Base-by-base conservation (phyloP, 2,329 filamentous ascomycete genomes). In the Acarospora socialis region DNA sequence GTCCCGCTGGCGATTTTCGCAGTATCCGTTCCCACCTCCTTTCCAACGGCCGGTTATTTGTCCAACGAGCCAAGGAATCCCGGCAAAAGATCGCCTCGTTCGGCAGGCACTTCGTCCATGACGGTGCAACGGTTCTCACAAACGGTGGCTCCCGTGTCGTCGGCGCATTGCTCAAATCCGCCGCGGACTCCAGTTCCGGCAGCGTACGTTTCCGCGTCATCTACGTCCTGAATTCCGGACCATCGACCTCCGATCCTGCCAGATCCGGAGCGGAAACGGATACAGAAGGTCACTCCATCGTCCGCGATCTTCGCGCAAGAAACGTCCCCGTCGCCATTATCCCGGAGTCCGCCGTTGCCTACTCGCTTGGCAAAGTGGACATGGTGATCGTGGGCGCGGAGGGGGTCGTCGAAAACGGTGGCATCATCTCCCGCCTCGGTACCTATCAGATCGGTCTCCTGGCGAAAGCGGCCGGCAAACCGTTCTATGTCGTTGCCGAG, bases 371-470 rank as follows among this genome's bases (percentile, higher is more conserved):
- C 10, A 74, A 73, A 51, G 77, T 90, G 9, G 73, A 83, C 32
- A 70, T 70, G 51, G 66, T 73, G 12, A 72, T 77, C 41, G 69
- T 76, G 1, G 73, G 73, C 26, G 59, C 73, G 1, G 87, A 95
- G 55, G 86, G 84, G 23, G 83, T 95, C 10, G 82, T 92, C 13
- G 82, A 92, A 50, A 92, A 93, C 50, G 90, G 90, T 30, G 87
- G 87, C 21, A 79, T 95, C 45, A 81, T 98, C 44, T 87, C 81
- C 15, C 67, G 86, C 29, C 70, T 95, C 58, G 87, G 87, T 16
- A 77, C 73, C 3, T 87, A 81, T 45, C 84, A 93, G 60, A 77
- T 95, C 45, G 86, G 82, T 2, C 63, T 83, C 44, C 61, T 94
- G 32, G 84, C 86, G 4, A 76, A 77, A 46, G 69, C 69, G 9